Conservation (phyloP, 345 rosid genomes). For the Clarkia xantiana region DNA sequence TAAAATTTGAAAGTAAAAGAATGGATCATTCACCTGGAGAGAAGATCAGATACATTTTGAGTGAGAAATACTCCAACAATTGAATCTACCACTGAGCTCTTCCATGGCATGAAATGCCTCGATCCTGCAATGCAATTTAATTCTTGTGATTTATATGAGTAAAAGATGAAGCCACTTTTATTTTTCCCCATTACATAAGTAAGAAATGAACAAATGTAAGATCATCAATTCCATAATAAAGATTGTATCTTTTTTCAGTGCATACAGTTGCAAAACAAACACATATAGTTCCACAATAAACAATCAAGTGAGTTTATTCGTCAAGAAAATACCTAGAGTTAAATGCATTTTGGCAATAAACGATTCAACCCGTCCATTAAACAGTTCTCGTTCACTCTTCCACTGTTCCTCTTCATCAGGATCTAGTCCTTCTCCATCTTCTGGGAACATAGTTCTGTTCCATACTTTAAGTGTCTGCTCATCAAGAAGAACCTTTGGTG, state of each 20-base stretch:
- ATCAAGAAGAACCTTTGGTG: slow-evolving; percentile 25
- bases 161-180: too few relatives aligned
- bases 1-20: not conserved
- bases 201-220: not conserved
- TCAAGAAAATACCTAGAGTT: slow-evolving; percentile 19
- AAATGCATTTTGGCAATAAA: slow-evolving; percentile 25
- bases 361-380: slow-evolving; percentile 12
- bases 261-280: not conserved
- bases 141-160: too few relatives aligned
- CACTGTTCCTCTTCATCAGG: slow-evolving; percentile 18
- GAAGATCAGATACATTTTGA: slow-evolving; percentile 40
- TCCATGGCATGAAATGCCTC: slow-evolving; percentile 43
- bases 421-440: slow-evolving; percentile 9
- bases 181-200: too few relatives aligned
- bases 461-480: slow-evolving; percentile 21
- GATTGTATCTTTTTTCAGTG: too few relatives aligned
- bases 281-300: not conserved
- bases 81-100: slow-evolving; percentile 57
- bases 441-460: slow-evolving; percentile 18
- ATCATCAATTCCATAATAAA: not conserved
- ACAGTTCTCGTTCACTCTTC: slow-evolving; percentile 20
- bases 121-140: too few relatives aligned
- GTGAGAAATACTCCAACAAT: slow-evolving; percentile 54
- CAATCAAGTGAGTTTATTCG: too few relatives aligned
- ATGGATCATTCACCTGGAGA: slow-evolving; percentile 34